A percentile compares a stretch with the other conserved stretches of the same genome.
These are phyloP conservation scores for Amanita muscaria DNA, from an alignment of 768 basidiomycete species.

Conservation along the genomic window DNA sequence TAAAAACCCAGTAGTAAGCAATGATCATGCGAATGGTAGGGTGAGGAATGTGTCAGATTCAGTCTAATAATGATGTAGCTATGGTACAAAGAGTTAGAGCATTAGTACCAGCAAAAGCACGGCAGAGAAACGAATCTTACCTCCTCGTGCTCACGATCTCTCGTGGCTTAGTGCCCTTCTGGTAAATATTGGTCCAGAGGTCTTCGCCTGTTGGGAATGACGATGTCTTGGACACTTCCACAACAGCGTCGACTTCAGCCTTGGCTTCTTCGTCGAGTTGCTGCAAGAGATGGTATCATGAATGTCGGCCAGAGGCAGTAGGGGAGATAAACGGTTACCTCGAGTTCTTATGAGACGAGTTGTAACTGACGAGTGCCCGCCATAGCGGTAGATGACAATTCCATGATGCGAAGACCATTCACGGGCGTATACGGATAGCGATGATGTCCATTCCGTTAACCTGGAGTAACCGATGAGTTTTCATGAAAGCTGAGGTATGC, in stretches of 20 bases:
- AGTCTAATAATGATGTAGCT: conserved; percentile 7
- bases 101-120: not conserved
- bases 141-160: conserved; percentile 92
- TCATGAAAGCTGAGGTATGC: conserved; percentile 4
- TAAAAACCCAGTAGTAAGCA: too few species aligned
- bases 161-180: conserved; percentile 81
- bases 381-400: conserved; percentile 99
- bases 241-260: conserved; percentile 76
- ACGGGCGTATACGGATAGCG: conserved; percentile 72
- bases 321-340: conserved; percentile 37
- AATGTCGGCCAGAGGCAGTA: not conserved
- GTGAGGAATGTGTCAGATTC: not conserved
- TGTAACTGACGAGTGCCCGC: conserved; percentile 83
- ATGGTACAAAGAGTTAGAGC: not conserved
- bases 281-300: conserved; percentile 24
- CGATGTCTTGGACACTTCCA: conserved; percentile 85
- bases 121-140: conserved; percentile 17
- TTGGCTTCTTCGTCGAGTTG: conserved; percentile 88
- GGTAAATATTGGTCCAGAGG: conserved; percentile 84
- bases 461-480: conserved; percentile 32
- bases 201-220: conserved; percentile 66
- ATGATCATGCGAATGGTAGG: too few species aligned
- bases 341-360: conserved; percentile 53
- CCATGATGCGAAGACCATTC: conserved; percentile 90
- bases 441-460: conserved; percentile 99